Evolutionary conservation across 2,329 filamentous ascomycete species (phyloP), one percentile per base, ranked within the genome.

Genomic region (Botryotinia narcissicola): DNA sequence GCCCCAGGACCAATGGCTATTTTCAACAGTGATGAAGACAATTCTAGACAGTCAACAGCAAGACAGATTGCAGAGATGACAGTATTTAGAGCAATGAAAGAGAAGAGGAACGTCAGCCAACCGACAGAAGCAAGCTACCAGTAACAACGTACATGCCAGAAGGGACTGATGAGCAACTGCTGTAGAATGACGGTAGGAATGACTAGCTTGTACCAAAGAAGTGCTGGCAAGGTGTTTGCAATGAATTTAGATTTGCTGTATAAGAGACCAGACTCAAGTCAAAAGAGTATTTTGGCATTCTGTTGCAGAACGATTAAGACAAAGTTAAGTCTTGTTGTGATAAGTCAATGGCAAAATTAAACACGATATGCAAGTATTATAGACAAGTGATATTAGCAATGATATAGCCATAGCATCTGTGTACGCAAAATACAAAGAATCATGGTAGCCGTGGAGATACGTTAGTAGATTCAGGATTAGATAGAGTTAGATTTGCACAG

Each of bases 111-210:
- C 0, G 0, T n/a, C 6, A 25, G 35, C 7, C 7, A 37, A 18
- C 1, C 9, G 5, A 7, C 14, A 40, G 35, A 8, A 42, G 10
- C 14, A 40, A 0, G 2, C 4, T 6, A n/a, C 6, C 0, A 22
- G 37, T 0, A 62, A 62, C 14, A 40, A 6, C 9, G 1, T 62
- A 18, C 22, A 42, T 40, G 12, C 3, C 22, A 62, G 12, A 62
- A 22, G 29, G 4, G 8, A 59, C 1, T 29, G 16, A 29, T 7
- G 7, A 18, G 14, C 2, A 20, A 20, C 6, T 42, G 12, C 5
- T 29, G 22, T 40, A 22, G 3, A 40, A 40, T 14, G 20, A 61
- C 7, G 22, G 35, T 61, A n/a, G 10, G 60, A 62, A 57, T 4
- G 16, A 29, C 14, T 18, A 18, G 3, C 14, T 57, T 57, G 22